These are phyloP conservation scores for Globisporangium lucens DNA, from an alignment of 352 stramenopile species.

Conservation along the genomic window DNA sequence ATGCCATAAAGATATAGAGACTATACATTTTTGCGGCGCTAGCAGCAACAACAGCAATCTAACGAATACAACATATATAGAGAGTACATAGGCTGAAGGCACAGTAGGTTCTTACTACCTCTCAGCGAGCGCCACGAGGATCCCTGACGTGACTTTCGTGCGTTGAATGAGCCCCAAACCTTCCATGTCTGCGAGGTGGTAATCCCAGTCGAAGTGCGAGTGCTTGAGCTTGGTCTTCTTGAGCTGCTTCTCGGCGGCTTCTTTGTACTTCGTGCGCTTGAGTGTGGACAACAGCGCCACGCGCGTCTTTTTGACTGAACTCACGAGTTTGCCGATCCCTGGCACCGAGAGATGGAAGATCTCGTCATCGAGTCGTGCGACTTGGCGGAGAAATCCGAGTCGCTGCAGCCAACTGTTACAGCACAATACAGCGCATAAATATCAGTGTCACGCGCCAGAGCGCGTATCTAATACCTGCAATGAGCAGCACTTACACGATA, in stretches of 20 bases:
- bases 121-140: constrained; percentile 35
- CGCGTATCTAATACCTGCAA: not conserved
- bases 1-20: constrained; percentile 8
- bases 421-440: not conserved
- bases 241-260: constrained; percentile 55
- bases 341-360: constrained; percentile 52
- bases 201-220: constrained; percentile 51
- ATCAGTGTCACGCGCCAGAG: not conserved
- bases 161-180: constrained; percentile 44
- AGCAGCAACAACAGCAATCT: not conserved
- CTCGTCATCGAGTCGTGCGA: constrained; percentile 41
- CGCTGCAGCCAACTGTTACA: constrained; percentile 34
- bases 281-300: constrained; percentile 33
- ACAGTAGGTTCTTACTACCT: not conserved
- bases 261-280: constrained; percentile 62
- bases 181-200: constrained; percentile 65
- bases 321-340: constrained; percentile 54
- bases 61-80: not conserved
- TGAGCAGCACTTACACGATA: constrained; percentile 25
- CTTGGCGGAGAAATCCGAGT: constrained; percentile 52
- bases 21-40: not conserved
- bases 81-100: not conserved
- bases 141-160: constrained; percentile 55
- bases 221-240: constrained; percentile 59
- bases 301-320: constrained; percentile 54